Evolutionary conservation across 2,329 filamentous ascomycete species (phyloP).

Genomic region (Botrytis medusae): DNA sequence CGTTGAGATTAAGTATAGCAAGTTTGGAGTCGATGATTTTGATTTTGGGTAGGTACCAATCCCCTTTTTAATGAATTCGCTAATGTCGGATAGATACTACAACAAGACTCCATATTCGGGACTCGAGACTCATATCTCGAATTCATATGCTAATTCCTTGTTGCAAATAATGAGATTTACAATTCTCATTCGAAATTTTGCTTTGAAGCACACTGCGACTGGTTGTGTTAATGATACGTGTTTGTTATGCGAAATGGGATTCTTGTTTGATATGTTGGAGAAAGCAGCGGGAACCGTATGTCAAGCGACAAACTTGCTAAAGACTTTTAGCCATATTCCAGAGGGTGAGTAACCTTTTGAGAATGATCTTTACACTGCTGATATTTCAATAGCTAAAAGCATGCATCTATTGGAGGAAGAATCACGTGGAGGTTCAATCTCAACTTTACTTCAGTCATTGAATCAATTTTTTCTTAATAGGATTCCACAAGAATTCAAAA

Average conservation of each 20-base stretch:
- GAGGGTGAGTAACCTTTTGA: slow-evolving; percentile 54
- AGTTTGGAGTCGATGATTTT: slow-evolving; percentile 98
- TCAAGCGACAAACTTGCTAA: slow-evolving; percentile 92
- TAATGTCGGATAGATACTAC: slow-evolving; percentile 65
- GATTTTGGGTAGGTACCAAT: slow-evolving; percentile 73
- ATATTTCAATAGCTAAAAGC: slow-evolving; percentile 57
- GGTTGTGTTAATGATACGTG: slow-evolving; percentile 81
- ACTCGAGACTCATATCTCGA: slow-evolving; percentile 92
- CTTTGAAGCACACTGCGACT: slow-evolving; percentile 84
- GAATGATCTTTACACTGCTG: slow-evolving; percentile 24
- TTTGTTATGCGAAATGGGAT: slow-evolving; percentile 90
- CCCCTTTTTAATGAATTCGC: slow-evolving; percentile 21
- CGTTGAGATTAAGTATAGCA: slow-evolving; percentile 98
- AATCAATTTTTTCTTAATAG: slow-evolving; percentile 83
- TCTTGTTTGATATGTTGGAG: slow-evolving; percentile 95
- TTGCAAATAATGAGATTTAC: slow-evolving; percentile 91
- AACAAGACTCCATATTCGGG: slow-evolving; percentile 92
- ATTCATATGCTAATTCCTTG: slow-evolving; percentile 92
- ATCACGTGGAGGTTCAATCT: slow-evolving; percentile 67
- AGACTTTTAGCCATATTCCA: slow-evolving; percentile 80
- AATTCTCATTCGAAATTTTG: slow-evolving; percentile 80
- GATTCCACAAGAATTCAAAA: slow-evolving; percentile 73
- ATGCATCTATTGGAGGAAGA: slow-evolving; percentile 85
- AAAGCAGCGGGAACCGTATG: slow-evolving; percentile 93
- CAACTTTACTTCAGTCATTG: slow-evolving; percentile 80